phyloP scores from a whole-genome alignment of 2,329 filamentous ascomycete genomes.

The Exutisphaerella laricina region DNA sequence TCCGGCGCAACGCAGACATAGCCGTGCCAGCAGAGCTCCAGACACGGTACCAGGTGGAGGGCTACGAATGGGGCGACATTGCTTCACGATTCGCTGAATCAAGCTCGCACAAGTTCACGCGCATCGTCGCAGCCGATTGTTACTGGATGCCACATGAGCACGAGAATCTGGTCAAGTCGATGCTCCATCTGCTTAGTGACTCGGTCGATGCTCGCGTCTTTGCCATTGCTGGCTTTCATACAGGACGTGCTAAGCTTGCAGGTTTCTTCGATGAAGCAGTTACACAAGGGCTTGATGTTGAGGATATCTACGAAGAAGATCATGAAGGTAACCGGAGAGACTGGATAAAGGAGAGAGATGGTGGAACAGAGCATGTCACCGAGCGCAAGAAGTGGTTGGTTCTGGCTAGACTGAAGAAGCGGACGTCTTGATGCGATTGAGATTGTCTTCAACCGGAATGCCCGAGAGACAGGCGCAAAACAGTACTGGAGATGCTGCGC shows the following conservation, averaged over 20 bases:
- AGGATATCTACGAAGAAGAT: constrained; percentile 64
- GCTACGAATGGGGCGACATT: constrained; percentile 61
- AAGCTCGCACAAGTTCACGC: constrained; percentile 47
- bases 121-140: constrained; percentile 66
- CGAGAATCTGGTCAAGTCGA: constrained; percentile 57
- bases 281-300: constrained; percentile 52
- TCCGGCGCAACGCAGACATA: constrained; percentile 52
- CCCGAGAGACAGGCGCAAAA: no score
- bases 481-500: no score
- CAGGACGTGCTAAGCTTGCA: constrained; percentile 60
- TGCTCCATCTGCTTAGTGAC: constrained; percentile 55
- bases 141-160: constrained; percentile 72
- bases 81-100: constrained; percentile 36
- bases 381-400: constrained; percentile 67
- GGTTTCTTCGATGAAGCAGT: constrained; percentile 57
- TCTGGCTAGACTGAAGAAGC: constrained; percentile 34
- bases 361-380: constrained; percentile 56
- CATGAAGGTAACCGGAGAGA: constrained; percentile 57
- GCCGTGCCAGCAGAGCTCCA: constrained; percentile 43
- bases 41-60: constrained; percentile 44
- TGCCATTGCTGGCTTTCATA: constrained; percentile 68
- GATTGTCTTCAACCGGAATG: no score
- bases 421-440: not conserved
- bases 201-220: constrained; percentile 49
- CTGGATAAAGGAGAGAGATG: constrained; percentile 52